Conservation (phyloP, 1,139 yeast genomes). For the Suhomyces bokatorum region DNA sequence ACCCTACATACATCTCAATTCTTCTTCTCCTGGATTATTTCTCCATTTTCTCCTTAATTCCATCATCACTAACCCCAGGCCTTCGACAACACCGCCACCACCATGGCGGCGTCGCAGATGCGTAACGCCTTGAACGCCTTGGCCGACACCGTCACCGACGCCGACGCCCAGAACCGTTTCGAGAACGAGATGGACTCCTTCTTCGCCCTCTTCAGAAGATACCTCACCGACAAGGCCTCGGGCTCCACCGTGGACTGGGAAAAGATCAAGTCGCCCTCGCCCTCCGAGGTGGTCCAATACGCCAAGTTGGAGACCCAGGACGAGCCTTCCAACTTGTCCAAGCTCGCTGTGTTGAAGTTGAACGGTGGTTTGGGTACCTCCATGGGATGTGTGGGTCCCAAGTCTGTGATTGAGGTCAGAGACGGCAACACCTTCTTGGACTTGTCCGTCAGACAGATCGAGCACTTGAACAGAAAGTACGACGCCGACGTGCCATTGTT, state of each 20-base stretch:
- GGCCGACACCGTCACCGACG: constrained; percentile 74
- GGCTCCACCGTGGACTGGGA: constrained; percentile 92
- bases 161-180: constrained; percentile 58
- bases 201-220: constrained; percentile 90
- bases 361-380: constrained; percentile 99
- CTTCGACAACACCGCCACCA: constrained; percentile 92
- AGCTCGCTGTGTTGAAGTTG: constrained; percentile 91
- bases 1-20: too few relatives aligned
- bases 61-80: constrained; percentile 58
- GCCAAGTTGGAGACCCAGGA: constrained; percentile 37
- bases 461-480: constrained; percentile 86
- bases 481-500: constrained; percentile 94
- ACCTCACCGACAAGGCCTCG: constrained; percentile 83
- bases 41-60: too few relatives aligned
- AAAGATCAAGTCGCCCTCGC: constrained; percentile 83
- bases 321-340: constrained; percentile 56
- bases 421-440: constrained; percentile 97
- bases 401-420: constrained; percentile 95
- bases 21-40: too few relatives aligned
- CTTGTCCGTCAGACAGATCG: constrained; percentile 93
- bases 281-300: constrained; percentile 87
- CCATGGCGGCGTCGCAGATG: constrained; percentile 97
- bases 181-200: constrained; percentile 95
- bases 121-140: constrained; percentile 89
- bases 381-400: constrained; percentile 99